phyloP scores from a whole-genome alignment of 495 filamentous ascomycete genomes.

The Paragyromitra xinjiangensis region DNA sequence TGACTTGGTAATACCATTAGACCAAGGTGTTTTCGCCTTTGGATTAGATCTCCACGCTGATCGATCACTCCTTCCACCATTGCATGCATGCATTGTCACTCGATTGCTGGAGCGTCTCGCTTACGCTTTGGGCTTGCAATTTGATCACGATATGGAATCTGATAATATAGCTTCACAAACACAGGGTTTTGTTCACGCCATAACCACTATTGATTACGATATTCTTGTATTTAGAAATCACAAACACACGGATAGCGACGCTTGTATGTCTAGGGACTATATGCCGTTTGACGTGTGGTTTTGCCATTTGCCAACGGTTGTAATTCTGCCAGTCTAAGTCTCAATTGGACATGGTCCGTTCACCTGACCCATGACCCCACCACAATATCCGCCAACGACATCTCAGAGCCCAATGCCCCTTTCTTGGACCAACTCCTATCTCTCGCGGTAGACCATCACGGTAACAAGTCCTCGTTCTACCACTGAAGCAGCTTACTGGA shows the following conservation, averaged over 20 bases:
- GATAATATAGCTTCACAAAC: too few relatives aligned
- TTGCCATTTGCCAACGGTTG: background rate
- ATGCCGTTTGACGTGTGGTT: background rate
- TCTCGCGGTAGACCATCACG: background rate
- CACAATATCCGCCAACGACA: background rate
- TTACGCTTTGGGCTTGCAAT: background rate
- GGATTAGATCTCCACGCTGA: too few relatives aligned
- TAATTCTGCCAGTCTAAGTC: background rate
- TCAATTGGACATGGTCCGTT: background rate
- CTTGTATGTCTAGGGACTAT: background rate
- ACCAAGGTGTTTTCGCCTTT: too few relatives aligned
- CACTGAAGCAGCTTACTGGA: background rate
- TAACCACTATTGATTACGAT: too few relatives aligned
- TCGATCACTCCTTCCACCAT: background rate
- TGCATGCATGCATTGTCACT: background rate
- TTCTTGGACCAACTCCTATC: constrained; percentile 1
- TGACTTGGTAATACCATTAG: too few relatives aligned
- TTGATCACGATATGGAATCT: background rate
- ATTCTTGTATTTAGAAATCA: too few relatives aligned
- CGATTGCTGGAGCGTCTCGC: background rate
- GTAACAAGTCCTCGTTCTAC: background rate
- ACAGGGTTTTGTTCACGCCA: too few relatives aligned
- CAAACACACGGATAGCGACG: background rate
- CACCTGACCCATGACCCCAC: background rate
- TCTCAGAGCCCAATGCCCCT: background rate